Evolutionary conservation across 345 rosid species (phyloP).

Genomic region (Eucalyptus sp.): DNA sequence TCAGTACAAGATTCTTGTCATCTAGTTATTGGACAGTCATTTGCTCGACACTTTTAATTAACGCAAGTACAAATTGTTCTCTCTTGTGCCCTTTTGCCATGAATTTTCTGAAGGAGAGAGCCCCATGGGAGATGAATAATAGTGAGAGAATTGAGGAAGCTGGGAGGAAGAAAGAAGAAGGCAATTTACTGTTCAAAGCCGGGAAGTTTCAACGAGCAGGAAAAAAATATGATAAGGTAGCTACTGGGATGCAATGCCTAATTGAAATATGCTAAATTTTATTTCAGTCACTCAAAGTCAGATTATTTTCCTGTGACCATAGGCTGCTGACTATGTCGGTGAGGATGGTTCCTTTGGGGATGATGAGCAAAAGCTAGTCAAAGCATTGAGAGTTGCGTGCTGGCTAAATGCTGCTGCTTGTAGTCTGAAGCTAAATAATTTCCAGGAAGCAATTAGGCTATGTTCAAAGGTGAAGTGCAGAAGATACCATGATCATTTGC

Average conservation of each 20-base stretch:
- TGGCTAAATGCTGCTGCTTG: constrained; percentile 10
- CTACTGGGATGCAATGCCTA: neutral
- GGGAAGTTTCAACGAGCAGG: neutral
- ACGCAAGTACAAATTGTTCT: neutral
- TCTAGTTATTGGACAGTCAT: neutral
- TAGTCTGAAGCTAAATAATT: constrained; percentile 1
- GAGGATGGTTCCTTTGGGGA: constrained; percentile 5
- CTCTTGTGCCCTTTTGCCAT: neutral
- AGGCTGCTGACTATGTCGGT: neutral
- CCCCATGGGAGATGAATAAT: constrained; percentile 5
- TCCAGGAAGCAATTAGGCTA: neutral
- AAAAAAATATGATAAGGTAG: constrained; percentile 6
- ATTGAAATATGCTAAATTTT: neutral
- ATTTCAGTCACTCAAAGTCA: neutral
- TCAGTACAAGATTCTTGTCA: neutral
- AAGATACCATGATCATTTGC: neutral
- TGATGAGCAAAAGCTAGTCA: constrained; percentile 1
- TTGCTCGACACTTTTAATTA: neutral
- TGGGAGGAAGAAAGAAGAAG: constrained; percentile 6
- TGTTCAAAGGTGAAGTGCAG: neutral
- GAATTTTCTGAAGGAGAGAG: neutral
- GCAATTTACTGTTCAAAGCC: constrained; percentile 3
- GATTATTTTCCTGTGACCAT: neutral
- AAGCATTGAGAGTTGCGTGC: constrained; percentile 1
- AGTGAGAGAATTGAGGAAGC: constrained; percentile 6